Base-by-base conservation (phyloP, 805 yeast genomes). In the Scheffersomyces amazonensis region DNA sequence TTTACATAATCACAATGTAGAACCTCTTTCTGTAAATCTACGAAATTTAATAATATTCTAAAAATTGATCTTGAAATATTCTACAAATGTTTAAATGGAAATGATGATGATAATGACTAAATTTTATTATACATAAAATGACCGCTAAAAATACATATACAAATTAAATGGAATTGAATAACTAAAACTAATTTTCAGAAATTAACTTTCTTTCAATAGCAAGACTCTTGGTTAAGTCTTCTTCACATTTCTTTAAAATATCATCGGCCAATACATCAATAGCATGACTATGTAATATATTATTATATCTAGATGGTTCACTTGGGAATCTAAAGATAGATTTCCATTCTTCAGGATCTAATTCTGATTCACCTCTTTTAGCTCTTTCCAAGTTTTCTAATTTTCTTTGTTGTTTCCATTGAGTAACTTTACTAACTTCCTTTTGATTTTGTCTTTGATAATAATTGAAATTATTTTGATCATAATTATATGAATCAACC, bases 381-480 rank as follows among this genome's bases (percentile, higher is more conserved):
- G 75, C 75, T 45, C 84, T 73, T 48, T 72, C 76, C 30, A 72
- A 69, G 62, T 83, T 83, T 50, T 83, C 90, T 42, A 74, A 69
- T 60, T 76, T 75, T 56, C 85, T 69, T 60, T 78, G 80, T 53
- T 76, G 80, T 56, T 82, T 81, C 90, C 91, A 86, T 56, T 81
- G 87, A 46, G 71, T 69, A 47, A 86, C 73, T 67, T 82, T 84
- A 43, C 79, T 63, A 58, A 73, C 68, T 57, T 86, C 95, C 57
- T 88, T 76, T 34, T 80, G 75, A 42, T 78, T 69, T 51, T 78
- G 82, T 68, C 95, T 80, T 66, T 85, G 93, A 69, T 78, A 84
- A 64, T 82, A 85, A 69, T 84, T 83, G 71, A 83, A 81, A 64
- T 81, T 85, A 49, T 83, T 81, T 58, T 83, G 86, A 57, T 83